phyloP scores from a whole-genome alignment of 2,329 filamentous ascomycete species.

The Penicillium hesseltinei region DNA sequence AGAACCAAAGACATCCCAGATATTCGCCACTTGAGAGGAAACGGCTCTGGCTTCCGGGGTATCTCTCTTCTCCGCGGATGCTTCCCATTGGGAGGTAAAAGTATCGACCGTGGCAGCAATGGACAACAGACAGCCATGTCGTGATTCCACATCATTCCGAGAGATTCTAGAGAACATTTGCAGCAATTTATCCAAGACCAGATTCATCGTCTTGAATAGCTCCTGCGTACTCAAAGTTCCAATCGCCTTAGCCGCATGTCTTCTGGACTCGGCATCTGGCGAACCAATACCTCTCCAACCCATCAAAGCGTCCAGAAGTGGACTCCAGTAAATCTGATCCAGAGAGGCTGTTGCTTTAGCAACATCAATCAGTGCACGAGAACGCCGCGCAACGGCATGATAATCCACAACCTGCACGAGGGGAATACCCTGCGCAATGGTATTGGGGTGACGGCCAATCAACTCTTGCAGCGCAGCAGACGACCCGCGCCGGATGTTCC shows the following conservation, averaged over 20 bases:
- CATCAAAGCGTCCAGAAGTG: constrained; percentile 68
- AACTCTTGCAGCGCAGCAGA: constrained; percentile 94
- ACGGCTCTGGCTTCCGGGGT: constrained; percentile 28
- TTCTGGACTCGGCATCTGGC: constrained; percentile 69
- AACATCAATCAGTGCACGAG: constrained; percentile 76
- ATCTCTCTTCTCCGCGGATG: constrained; percentile 17
- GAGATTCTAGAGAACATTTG: constrained; percentile 38
- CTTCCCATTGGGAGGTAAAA: constrained; percentile 24
- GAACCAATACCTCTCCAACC: constrained; percentile 89
- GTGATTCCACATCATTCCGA: constrained; percentile 41
- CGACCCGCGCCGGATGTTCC: constrained; percentile 88
- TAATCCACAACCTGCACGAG: constrained; percentile 92
- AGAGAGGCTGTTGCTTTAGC: constrained; percentile 67
- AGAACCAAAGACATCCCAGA: constrained; percentile 43
- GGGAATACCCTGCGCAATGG: constrained; percentile 73
- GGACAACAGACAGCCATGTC: constrained; percentile 46
- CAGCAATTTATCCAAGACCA: constrained; percentile 35
- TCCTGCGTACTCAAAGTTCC: constrained; percentile 48
- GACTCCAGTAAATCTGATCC: constrained; percentile 62
- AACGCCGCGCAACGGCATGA: constrained; percentile 83
- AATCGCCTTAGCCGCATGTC: constrained; percentile 68
- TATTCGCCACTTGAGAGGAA: constrained; percentile 25
- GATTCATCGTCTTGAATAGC: constrained; percentile 30
- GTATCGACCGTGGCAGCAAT: constrained; percentile 41
- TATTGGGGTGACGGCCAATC: constrained; percentile 87